Base-by-base conservation (phyloP, 1,284 basidiomycete genomes). In the Puccinia hordei region DNA sequence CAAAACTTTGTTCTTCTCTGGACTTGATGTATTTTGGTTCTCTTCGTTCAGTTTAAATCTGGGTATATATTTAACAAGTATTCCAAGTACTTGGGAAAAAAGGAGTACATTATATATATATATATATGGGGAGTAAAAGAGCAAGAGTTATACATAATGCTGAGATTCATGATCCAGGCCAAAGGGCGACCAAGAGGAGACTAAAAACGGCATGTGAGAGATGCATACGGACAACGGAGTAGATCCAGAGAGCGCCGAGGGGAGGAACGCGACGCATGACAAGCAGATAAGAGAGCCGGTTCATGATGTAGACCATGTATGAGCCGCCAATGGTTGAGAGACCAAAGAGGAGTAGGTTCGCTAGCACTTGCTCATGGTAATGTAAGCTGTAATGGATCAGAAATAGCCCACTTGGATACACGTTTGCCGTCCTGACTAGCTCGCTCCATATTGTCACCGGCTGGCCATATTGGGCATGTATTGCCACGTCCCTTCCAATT, bases 211-310 rank as follows among this genome's bases (percentile, higher is more conserved):
- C 84, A 5, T 82, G 82, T 2, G 82, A 55, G 2, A 86, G 83
- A 57, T 86, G 85, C 38, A 86, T 78, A 46, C 84, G 82, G 24
- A 86, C 85, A 6, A 86, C 82, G 12, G 83, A 72, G 69, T 84
- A 85, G 66, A 86, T 82, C 85, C 86, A 86, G 30, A 86, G 82
- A 1, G 85, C 85, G 44, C 86, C 86, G 0, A 86, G 82, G 17
- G 85, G 84, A 0, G 86, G 85, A 3, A 84, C 83, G 19, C 83
- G 83, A n/a, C 84, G 83, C 49, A 85, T 83, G 9, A 85, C 83
- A 30, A 82, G 71, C 22, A 83, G 80, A 80, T 84, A 86, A 1
- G 83, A 65, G 6, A 83, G 84, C 82, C 83, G 82, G 30, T 82
- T 82, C 73, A 77, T 76, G 22, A 66, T 61, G 10, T 66, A 61